phyloP scores from a whole-genome alignment of 805 yeast genomes.

The Ogataea minuta region DNA sequence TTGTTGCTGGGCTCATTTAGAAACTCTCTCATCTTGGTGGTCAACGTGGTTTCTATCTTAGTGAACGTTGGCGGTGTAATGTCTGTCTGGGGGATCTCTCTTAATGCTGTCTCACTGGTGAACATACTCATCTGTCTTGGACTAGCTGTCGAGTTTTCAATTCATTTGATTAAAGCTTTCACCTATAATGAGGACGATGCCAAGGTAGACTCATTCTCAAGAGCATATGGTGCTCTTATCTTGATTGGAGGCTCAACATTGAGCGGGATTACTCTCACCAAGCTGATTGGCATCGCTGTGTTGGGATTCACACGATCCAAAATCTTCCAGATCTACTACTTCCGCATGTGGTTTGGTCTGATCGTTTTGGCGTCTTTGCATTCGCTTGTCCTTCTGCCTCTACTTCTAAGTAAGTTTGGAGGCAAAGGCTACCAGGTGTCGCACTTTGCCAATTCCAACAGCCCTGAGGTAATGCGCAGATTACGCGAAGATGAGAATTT shows the following conservation, averaged over 20 bases:
- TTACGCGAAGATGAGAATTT: slow-evolving; percentile 12
- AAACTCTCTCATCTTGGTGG: slow-evolving; percentile 54
- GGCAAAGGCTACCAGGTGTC: slow-evolving; percentile 47
- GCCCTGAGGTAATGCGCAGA: slow-evolving; percentile 27
- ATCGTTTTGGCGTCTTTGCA: slow-evolving; percentile 77
- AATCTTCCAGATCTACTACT: slow-evolving; percentile 88
- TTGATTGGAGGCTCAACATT: slow-evolving; percentile 89
- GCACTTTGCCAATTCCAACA: slow-evolving; percentile 18
- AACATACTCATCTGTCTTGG: slow-evolving; percentile 92
- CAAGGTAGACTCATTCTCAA: slow-evolving; percentile 22
- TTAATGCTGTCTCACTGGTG: slow-evolving; percentile 88
- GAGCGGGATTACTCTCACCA: slow-evolving; percentile 87
- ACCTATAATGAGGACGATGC: slow-evolving; percentile 33
- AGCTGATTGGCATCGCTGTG: slow-evolving; percentile 82
- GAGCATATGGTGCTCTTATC: slow-evolving; percentile 58
- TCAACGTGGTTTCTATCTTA: slow-evolving; percentile 62
- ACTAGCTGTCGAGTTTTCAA: slow-evolving; percentile 88
- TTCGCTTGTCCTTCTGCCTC: slow-evolving; percentile 75
- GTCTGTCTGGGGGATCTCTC: slow-evolving; percentile 69
- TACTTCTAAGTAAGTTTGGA: slow-evolving; percentile 62
- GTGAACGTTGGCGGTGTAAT: slow-evolving; percentile 77
- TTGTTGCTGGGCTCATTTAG: slow-evolving; percentile 64
- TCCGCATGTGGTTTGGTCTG: slow-evolving; percentile 89
- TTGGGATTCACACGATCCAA: slow-evolving; percentile 83
- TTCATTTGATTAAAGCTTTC: slow-evolving; percentile 81